Percentiles rank a stretch among this genome's conserved stretches.
Conservation (phyloP, 108 stramenopile genomes). For the Seminavis robusta region DNA sequence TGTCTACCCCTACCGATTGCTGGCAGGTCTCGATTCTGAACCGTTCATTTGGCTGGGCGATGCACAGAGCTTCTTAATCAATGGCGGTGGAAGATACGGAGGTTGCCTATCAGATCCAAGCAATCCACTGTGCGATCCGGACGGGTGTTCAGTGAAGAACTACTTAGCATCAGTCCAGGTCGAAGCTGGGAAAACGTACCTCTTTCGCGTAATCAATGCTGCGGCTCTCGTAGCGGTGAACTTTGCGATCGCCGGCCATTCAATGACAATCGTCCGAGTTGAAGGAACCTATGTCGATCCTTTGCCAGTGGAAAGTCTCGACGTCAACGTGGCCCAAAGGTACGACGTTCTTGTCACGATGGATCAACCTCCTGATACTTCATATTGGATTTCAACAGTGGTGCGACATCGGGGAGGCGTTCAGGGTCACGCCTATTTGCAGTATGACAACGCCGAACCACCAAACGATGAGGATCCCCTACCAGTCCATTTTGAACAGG, state of each 20-base stretch:
- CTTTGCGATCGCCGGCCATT: conserved; percentile 33
- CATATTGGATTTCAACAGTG: conserved; percentile 32
- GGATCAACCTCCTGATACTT: conserved; percentile 26
- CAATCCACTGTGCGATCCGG: too few species aligned
- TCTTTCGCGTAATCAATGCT: conserved; percentile 26
- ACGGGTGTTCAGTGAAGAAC: too few species aligned
- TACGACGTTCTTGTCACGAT: conserved; percentile 30
- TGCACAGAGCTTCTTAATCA: conserved; percentile 35
- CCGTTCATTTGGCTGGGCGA: conserved; percentile 46
- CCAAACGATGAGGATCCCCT: too few species aligned
- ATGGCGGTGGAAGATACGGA: too few species aligned
- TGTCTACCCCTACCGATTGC: too few species aligned
- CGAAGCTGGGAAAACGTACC: conserved; percentile 36
- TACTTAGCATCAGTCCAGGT: conserved; percentile 29
- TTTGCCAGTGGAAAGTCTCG: conserved; percentile 20
- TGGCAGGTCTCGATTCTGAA: conserved; percentile 22
- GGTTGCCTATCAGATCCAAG: too few species aligned
- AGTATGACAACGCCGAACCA: too few species aligned
- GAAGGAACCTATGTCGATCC: conserved; percentile 41
- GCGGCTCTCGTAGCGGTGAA: conserved; percentile 24
- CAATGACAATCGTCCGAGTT: conserved; percentile 40
- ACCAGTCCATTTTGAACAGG: too few species aligned
- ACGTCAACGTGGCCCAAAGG: conserved; percentile 32
- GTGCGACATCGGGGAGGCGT: conserved; percentile 21
- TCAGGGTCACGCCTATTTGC: conserved; percentile 4